Evolutionary conservation across 345 rosid genomes (phyloP).

Genomic region (Turritis glabra): DNA sequence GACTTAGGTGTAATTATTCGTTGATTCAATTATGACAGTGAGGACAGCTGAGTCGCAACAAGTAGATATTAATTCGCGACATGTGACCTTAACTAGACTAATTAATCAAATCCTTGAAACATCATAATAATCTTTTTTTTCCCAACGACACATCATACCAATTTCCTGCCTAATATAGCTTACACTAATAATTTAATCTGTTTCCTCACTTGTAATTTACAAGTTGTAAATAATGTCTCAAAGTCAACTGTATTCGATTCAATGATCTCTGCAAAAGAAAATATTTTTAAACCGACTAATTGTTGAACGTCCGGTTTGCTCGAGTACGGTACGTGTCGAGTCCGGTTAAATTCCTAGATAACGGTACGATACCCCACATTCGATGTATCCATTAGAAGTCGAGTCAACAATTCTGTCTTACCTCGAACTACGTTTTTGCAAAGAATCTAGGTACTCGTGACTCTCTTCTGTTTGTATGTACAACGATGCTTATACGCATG

Average conservation of each 20-base stretch:
- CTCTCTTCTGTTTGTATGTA: constrained; percentile 13
- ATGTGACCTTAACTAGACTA: constrained; percentile 10
- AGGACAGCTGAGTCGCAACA: constrained; percentile 32
- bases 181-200: neutral
- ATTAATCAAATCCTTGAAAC: neutral
- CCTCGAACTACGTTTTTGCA: constrained; percentile 29
- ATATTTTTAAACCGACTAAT: constrained; percentile 6
- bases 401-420: constrained; percentile 36
- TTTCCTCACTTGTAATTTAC: constrained; percentile 12
- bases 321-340: constrained; percentile 3
- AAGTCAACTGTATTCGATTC: no score
- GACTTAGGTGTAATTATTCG: neutral
- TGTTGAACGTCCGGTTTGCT: neutral
- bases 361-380: neutral
- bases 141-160: constrained; percentile 22
- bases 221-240: no score
- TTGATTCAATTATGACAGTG: constrained; percentile 20
- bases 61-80: constrained; percentile 36
- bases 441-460: constrained; percentile 37
- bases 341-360: constrained; percentile 3
- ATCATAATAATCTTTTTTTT: neutral
- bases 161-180: constrained; percentile 34
- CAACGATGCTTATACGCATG: neutral
- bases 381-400: neutral
- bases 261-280: no score